Evolutionary conservation across 768 basidiomycete species (phyloP), one percentile per base, ranked within the genome.

Genomic region (Wakefieldia striispora): DNA sequence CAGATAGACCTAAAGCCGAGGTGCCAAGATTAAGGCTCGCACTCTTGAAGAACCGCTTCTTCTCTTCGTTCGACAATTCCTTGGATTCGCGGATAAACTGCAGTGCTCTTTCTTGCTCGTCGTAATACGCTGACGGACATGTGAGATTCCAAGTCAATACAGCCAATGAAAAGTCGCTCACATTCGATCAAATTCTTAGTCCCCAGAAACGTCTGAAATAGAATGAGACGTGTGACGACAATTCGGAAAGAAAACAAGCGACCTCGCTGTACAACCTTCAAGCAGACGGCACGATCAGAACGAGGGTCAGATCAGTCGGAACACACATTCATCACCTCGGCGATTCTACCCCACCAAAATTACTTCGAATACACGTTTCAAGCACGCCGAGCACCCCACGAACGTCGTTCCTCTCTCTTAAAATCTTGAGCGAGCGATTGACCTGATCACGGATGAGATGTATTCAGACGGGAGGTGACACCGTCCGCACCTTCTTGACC

Each of bases 321-420:
- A 46, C 3, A 35, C 12, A 13, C 5, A n/a, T n/a, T n/a, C 14
- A 58, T 49, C 51, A 84, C 87, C 87, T 83, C 10, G 86, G 69
- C 31, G 89, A 90, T 70, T 97, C 95, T 4, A 91, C 83, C 0
- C 91, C 97, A 13, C 90, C 97, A 71, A 97, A 99, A 66, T 97
- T 97, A 20, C 83, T 80, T 46, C 94, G 78, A 38, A 97, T 79
- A 57, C 91, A 97, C 0, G 91, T 91, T 60, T 95, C 92, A 31
- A 99, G 71, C 0, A 97, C 89, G 4, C 91, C 94, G 38, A 95
- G 78, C 41, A 95, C 79, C 0, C 90, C 93, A 50, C 89, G 82
- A 3, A 82, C 86, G 64, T 99, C 95, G 29, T 84, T 83, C 57
- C 79, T 83, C 54, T 84, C 81, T 56, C 95, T 75, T 24, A 93